Evolutionary conservation across 805 yeast genomes (phyloP), one percentile per base, ranked within the genome.

Genomic region (Schwanniomyces pseudopolymorphus): DNA sequence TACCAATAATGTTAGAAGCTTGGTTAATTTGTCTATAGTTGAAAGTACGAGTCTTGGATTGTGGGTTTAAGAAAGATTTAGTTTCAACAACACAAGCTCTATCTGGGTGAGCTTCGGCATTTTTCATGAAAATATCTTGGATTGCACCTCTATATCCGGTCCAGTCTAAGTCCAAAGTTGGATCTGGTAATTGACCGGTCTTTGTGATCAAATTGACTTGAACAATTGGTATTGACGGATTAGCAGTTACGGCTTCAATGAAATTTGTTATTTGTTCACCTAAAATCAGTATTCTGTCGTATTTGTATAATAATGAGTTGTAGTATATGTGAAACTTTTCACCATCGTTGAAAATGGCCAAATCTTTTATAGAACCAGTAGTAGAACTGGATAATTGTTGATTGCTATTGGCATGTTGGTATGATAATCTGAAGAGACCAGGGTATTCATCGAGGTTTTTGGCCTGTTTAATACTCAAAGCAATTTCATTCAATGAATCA

Each of bases 71-170:
- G 61, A 83, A 81, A 37, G 86, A 82, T 51, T 85, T 86, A 21
- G 99, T 92, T 69, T 94, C 99, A 22, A 92, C 85, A 35, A 94
- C 96, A 72, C 98, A 89, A 10, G 87, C 76, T 61, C 96, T 80
- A 27, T 88, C 90, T 3, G 99, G 99, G 63, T 80, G 83, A 55
- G 77, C 78, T 39, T 76, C 82, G 11, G 99, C 97, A 62, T 94
- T 95, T 47, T 77, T 82, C 67, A 87, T 84, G 68, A 94, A 94
- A 38, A 94, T 91, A 59, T 94, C 99, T 61, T 94, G 99, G 57
- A 94, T 95, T 13, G 98, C 91, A 39, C 99, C 99, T 54, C 95
- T 79, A 67, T 81, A 94, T 24, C 86, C 87, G 36, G 84, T 75
- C 97, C 97, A 94, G 67, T 90, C 96, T 53, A 94, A 75, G 57